Evolutionary conservation across 257 asterid species (phyloP), one percentile per base, ranked within the genome.

Genomic region (Nicotiana obtusifolia): DNA sequence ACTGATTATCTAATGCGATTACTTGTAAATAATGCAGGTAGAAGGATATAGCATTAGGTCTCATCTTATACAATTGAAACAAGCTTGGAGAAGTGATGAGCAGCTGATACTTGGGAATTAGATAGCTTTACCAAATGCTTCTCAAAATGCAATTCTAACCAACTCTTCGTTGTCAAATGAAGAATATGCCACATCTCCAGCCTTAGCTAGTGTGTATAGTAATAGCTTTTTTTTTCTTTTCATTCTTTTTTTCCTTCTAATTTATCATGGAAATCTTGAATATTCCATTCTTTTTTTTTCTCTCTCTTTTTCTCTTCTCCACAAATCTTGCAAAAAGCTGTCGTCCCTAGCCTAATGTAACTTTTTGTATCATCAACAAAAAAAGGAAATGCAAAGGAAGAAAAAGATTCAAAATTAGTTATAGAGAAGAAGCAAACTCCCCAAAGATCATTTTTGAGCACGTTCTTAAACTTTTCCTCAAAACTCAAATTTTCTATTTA

Each of bases 41-140:
- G 91, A 91, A 85, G 99, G 94, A 86, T 80, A 84, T 89, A 92
- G 94, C 91, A 93, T 94, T 53, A 87, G 97, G 87, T 87, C 92
- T 54, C 91, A 91, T 83, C 84, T 94, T 52, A 24, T 91, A 84
- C 99, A 89, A 89, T 85, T 88, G 88, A 88, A 90, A 86, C 92
- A 86, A 89, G 87, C 88, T 62, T 85, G 88, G 84, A 84, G 83
- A 73, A 71, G 84, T 73, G 84, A 80, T 73, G 83, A 82, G 52
- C 87, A 52, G 33, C 76, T 84, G 57, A 41, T 83, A 62, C 68
- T 53, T 31, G 88, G 85, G 62, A 86, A 83, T 73, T 85, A 82
- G 81, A 16, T 75, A 75, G 62, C 17, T 49, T 26, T 75, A 56
- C 83, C 80, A 26, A 69, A 75, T 66, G 81, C 78, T 49, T 75